These are phyloP conservation scores for Penicillium psychrofluorescens DNA, from an alignment of 495 filamentous ascomycete species.

Conservation along the genomic window DNA sequence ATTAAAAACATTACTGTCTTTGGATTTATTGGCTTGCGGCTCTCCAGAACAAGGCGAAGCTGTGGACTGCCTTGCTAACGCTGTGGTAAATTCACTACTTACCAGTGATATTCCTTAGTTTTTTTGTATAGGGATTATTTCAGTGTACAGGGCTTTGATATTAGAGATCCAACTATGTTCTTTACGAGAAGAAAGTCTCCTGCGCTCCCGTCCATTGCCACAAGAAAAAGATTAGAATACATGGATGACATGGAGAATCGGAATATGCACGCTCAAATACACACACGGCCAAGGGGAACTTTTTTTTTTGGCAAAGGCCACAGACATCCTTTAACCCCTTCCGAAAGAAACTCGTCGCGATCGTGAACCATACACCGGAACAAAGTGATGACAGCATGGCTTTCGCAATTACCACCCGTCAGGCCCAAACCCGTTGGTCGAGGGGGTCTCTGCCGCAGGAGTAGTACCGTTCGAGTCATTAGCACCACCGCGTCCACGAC, in stretches of 20 bases:
- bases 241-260: background rate
- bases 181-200: too few relatives aligned
- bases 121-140: too few relatives aligned
- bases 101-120: too few relatives aligned
- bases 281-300: background rate
- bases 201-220: too few relatives aligned
- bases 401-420: background rate
- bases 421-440: slow-evolving; percentile 7
- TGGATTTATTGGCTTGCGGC: too few relatives aligned
- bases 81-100: too few relatives aligned
- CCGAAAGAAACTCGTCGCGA: slow-evolving; percentile 38
- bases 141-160: too few relatives aligned
- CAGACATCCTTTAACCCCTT: slow-evolving; percentile 4
- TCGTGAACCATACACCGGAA: slow-evolving; percentile 39
- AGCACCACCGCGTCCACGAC: slow-evolving; percentile 43
- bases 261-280: background rate
- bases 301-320: background rate
- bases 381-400: slow-evolving; percentile 7
- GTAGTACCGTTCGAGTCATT: slow-evolving; percentile 1
- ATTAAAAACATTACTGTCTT: too few relatives aligned
- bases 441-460: slow-evolving; percentile 14
- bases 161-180: too few relatives aligned
- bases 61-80: too few relatives aligned
- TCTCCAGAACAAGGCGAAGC: too few relatives aligned
- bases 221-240: slow-evolving; percentile 1